phyloP scores from a whole-genome alignment of 2,329 filamentous ascomycete species.

The Apiospora hydei region DNA sequence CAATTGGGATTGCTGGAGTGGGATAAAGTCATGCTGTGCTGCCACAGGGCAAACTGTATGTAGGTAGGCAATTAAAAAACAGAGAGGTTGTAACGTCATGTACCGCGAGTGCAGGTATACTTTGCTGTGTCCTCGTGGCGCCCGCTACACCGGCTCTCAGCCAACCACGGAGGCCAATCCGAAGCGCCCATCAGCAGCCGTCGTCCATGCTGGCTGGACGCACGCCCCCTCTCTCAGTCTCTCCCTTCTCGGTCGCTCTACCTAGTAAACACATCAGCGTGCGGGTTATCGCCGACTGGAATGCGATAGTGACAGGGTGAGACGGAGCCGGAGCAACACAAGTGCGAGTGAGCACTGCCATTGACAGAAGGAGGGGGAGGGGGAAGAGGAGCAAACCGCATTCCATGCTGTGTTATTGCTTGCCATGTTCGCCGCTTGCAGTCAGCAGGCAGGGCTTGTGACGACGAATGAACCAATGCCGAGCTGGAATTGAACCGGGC shows the following conservation, averaged over 20 bases:
- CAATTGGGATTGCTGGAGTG: conserved; percentile 5
- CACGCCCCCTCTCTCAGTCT: neutral
- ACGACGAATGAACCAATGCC: neutral
- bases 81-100: neutral
- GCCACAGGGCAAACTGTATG: conserved; percentile 2
- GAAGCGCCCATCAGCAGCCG: conserved; percentile 11
- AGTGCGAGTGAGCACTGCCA: neutral
- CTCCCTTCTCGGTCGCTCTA: neutral
- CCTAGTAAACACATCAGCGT: no score
- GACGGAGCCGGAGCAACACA: conserved; percentile 14
- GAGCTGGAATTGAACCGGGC: conserved; percentile 2
- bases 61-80: neutral
- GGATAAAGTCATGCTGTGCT: conserved; percentile 8
- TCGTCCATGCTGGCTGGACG: neutral
- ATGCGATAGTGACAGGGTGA: conserved; percentile 12
- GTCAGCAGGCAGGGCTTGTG: conserved; percentile 8
- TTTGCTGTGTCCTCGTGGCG: conserved; percentile 2
- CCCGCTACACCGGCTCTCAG: neutral
- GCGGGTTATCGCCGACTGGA: conserved; percentile 12
- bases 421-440: conserved; percentile 4
- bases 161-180: conserved; percentile 21
- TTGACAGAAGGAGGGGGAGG: neutral
- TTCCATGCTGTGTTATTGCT: neutral
- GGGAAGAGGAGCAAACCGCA: neutral
- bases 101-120: neutral